These are phyloP conservation scores for Lunasporangiospora selenospora DNA, from an alignment of 192 early-diverging fungal species.

Conservation along the genomic window DNA sequence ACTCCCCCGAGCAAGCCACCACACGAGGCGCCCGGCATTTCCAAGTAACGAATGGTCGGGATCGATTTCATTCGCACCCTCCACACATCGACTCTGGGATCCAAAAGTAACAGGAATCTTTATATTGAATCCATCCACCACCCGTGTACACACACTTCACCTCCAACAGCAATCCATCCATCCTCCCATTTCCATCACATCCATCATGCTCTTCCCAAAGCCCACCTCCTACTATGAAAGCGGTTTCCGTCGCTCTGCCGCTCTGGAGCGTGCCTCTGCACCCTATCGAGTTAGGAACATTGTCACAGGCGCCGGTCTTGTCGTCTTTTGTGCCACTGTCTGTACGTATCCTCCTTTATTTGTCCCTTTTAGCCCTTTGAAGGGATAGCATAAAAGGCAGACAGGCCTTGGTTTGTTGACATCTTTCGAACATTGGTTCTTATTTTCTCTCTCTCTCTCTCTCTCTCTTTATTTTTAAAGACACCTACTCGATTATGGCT, in stretches of 20 bases:
- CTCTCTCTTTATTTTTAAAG: conserved; percentile 6
- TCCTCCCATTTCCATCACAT: too few species aligned
- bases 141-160: too few species aligned
- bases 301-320: conserved; percentile 54
- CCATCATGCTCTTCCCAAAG: conserved; percentile 40
- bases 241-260: conserved; percentile 58
- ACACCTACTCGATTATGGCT: conserved; percentile 76
- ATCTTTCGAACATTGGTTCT: neutral
- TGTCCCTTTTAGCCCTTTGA: neutral
- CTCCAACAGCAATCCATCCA: too few species aligned
- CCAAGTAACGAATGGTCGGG: too few species aligned
- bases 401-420: neutral
- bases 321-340: conserved; percentile 57
- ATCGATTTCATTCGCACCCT: too few species aligned
- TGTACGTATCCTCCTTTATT: conserved; percentile 50
- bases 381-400: neutral
- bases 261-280: conserved; percentile 60
- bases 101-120: too few species aligned
- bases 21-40: too few species aligned
- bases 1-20: too few species aligned
- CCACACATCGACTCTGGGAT: too few species aligned
- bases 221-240: conserved; percentile 44
- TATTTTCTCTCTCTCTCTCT: too few species aligned
- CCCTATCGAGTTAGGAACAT: conserved; percentile 59
- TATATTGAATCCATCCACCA: too few species aligned